Conservation (phyloP, 306 rosid genomes). For the Alnus rubra region DNA sequence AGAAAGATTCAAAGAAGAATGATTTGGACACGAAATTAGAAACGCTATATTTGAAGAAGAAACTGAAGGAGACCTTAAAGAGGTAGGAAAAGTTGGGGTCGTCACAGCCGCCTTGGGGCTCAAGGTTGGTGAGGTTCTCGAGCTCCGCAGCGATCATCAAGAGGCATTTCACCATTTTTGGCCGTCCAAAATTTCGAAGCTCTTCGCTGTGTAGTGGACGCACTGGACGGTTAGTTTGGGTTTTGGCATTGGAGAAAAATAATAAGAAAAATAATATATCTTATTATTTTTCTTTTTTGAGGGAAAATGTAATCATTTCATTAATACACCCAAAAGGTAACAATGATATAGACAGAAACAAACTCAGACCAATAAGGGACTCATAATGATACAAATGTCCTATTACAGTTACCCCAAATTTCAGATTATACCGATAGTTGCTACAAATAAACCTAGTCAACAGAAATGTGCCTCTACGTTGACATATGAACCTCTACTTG, state of each 20-base stretch:
- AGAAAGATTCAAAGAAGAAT: background rate
- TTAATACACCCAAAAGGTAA: too few species aligned
- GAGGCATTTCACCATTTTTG: conserved; percentile 72
- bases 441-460: too few species aligned
- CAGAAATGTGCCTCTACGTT: too few species aligned
- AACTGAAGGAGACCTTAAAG: conserved; percentile 61
- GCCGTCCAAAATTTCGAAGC: conserved; percentile 24
- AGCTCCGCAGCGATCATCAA: conserved; percentile 73
- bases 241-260: background rate
- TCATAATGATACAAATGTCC: too few species aligned
- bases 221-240: background rate
- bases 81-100: conserved; percentile 76
- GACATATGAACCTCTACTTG: too few species aligned
- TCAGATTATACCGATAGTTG: too few species aligned
- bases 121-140: conserved; percentile 79
- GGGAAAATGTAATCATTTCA: too few species aligned
- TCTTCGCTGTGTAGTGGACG: background rate
- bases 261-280: too few species aligned
- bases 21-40: background rate
- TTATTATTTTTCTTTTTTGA: too few species aligned
- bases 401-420: too few species aligned
- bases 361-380: too few species aligned
- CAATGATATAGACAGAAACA: too few species aligned
- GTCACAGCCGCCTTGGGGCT: conserved; percentile 87
- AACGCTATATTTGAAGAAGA: background rate